A percentile compares a stretch with the other conserved stretches of the same genome.
phyloP scores from a whole-genome alignment of 257 asterid species.

The Solanum lycopersicoides region DNA sequence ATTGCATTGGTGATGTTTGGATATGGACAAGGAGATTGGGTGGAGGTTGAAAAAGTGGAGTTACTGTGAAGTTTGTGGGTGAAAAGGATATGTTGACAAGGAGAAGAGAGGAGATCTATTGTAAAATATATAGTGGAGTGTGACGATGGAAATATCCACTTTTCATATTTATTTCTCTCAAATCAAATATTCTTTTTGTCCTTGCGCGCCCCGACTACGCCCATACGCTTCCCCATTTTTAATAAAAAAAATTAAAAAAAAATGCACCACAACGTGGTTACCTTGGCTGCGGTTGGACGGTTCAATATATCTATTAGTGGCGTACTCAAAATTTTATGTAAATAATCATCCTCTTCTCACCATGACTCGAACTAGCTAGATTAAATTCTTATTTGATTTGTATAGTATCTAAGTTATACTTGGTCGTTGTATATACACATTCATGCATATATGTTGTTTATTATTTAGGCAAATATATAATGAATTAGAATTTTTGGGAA shows the following conservation, averaged over 20 bases:
- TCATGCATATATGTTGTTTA: neutral
- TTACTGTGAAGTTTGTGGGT: neutral
- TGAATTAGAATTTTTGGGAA: neutral
- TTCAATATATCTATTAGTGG: neutral
- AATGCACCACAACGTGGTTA: neutral
- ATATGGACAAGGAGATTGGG: neutral
- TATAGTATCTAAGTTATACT: neutral
- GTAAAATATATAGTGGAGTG: neutral
- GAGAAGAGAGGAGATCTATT: neutral
- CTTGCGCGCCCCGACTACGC: neutral
- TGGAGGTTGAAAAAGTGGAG: neutral
- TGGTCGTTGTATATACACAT: neutral
- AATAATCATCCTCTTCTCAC: neutral
- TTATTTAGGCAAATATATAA: neutral
- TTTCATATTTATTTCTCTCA: neutral
- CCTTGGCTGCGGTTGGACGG: neutral
- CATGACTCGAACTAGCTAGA: neutral
- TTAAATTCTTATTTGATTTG: neutral
- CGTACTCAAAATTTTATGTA: neutral
- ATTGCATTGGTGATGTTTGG: neutral
- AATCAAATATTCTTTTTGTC: neutral
- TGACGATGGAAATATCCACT: neutral
- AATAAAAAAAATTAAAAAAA: too few relatives aligned
- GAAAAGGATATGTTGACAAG: neutral
- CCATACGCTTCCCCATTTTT: too few relatives aligned